These are phyloP conservation scores for Pseudogymnoascus verrucosus DNA, from an alignment of 2,329 filamentous ascomycete genomes.

Conservation along the genomic window DNA sequence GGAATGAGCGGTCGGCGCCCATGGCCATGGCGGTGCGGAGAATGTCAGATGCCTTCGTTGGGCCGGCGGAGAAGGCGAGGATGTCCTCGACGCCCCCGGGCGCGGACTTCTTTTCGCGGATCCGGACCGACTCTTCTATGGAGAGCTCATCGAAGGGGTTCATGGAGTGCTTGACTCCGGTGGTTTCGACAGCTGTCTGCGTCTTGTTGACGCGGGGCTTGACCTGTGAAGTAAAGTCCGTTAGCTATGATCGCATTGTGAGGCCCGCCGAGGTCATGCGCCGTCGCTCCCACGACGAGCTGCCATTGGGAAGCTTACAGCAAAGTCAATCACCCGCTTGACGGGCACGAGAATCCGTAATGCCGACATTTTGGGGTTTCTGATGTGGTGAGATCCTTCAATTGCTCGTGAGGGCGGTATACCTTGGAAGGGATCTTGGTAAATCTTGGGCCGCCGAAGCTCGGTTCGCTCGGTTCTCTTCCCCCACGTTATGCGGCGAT, in stretches of 20 bases:
- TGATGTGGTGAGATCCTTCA: conserved; percentile 11
- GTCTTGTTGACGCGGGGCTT: conserved; percentile 63
- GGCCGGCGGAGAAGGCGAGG: conserved; percentile 79
- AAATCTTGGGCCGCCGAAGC: conserved; percentile 8
- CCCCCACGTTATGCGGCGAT: conserved; percentile 10
- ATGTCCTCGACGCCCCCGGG: conserved; percentile 80
- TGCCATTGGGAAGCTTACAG: conserved; percentile 43
- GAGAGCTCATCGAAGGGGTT: conserved; percentile 99
- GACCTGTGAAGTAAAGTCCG: conserved; percentile 38
- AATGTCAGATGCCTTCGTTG: conserved; percentile 77
- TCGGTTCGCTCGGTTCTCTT: conserved; percentile 8
- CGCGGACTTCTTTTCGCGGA: conserved; percentile 76
- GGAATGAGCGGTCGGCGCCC: conserved; percentile 87
- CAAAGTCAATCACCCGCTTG: conserved; percentile 82
- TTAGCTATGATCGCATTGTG: conserved; percentile 1
- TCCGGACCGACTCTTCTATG: conserved; percentile 88
- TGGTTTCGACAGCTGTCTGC: conserved; percentile 80
- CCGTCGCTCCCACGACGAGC: neutral
- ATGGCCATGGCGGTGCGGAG: conserved; percentile 97
- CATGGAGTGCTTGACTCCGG: conserved; percentile 93
- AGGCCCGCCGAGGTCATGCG: neutral
- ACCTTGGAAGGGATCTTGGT: conserved; percentile 2
- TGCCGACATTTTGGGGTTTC: conserved; percentile 44
- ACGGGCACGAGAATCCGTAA: conserved; percentile 72
- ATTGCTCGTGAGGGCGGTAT: conserved; percentile 18